phyloP scores from a whole-genome alignment of 768 basidiomycete genomes.

The Auriscalpium microsporum region DNA sequence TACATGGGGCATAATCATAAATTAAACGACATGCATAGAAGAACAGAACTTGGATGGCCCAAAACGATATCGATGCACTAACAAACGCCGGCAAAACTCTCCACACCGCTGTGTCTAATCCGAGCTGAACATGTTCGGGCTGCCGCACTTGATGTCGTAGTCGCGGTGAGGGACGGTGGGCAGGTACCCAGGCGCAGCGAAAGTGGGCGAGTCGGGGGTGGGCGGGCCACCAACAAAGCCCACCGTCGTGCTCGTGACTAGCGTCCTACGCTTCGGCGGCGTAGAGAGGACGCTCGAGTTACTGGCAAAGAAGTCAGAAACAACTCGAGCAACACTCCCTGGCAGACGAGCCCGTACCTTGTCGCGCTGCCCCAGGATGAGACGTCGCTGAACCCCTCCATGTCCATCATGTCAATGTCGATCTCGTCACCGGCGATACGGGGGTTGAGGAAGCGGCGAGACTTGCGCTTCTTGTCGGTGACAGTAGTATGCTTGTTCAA shows the following conservation, averaged over 20 bases:
- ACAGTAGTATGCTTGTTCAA: neutral
- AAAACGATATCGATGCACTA: too few species aligned
- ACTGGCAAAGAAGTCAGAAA: neutral
- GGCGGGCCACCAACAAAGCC: neutral
- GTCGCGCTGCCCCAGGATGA: neutral
- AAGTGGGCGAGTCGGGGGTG: neutral
- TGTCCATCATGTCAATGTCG: neutral
- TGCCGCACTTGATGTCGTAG: neutral
- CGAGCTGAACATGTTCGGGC: slow-evolving; percentile 1
- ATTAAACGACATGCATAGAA: too few species aligned
- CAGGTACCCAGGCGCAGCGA: too few species aligned
- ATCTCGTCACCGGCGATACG: neutral
- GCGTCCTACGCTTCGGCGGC: neutral
- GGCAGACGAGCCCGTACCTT: neutral
- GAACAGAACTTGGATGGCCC: too few species aligned
- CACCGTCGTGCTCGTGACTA: neutral
- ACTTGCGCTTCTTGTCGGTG: neutral
- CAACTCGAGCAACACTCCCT: too few species aligned
- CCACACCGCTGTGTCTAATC: neutral
- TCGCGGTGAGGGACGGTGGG: too few species aligned
- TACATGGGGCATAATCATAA: too few species aligned
- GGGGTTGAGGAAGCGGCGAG: neutral
- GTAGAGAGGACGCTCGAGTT: neutral
- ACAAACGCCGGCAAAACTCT: neutral
- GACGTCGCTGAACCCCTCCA: neutral